Percentiles rank a stretch among this genome's conserved stretches.
Conservation (phyloP, 257 asterid genomes). For the Knoxia roxburghii region DNA sequence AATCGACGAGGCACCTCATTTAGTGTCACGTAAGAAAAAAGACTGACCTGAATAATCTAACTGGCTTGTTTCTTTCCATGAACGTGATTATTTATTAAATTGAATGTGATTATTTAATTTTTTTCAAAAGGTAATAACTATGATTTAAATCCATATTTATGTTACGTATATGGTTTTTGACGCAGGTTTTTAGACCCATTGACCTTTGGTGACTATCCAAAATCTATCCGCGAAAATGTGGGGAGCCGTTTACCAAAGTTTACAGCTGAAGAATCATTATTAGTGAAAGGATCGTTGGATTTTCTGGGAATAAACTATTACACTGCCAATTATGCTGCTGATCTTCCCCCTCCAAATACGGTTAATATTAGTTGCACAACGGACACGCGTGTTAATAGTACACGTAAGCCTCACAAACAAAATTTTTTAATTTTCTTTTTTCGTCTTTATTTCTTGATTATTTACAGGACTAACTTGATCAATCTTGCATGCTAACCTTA, state of each 20-base stretch:
- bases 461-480: too few relatives aligned
- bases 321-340: constrained; percentile 20
- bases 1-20: too few relatives aligned
- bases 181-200: constrained; percentile 11
- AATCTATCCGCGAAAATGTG: constrained; percentile 10
- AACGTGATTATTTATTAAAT: too few relatives aligned
- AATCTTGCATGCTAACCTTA: too few relatives aligned
- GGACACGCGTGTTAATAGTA: not conserved
- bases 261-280: not conserved
- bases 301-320: constrained; percentile 25
- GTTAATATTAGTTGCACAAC: constrained; percentile 4
- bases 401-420: not conserved
- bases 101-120: too few relatives aligned
- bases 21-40: too few relatives aligned
- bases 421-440: not conserved
- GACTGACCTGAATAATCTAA: too few relatives aligned
- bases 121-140: too few relatives aligned
- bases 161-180: too few relatives aligned
- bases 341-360: not conserved
- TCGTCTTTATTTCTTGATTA: too few relatives aligned
- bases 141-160: too few relatives aligned
- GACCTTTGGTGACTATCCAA: constrained; percentile 14
- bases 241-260: constrained; percentile 14
- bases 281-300: constrained; percentile 22
- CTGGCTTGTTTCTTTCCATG: too few relatives aligned